Base-by-base conservation (phyloP, 768 basidiomycete genomes). In the Cystobasidium tubakii region DNA sequence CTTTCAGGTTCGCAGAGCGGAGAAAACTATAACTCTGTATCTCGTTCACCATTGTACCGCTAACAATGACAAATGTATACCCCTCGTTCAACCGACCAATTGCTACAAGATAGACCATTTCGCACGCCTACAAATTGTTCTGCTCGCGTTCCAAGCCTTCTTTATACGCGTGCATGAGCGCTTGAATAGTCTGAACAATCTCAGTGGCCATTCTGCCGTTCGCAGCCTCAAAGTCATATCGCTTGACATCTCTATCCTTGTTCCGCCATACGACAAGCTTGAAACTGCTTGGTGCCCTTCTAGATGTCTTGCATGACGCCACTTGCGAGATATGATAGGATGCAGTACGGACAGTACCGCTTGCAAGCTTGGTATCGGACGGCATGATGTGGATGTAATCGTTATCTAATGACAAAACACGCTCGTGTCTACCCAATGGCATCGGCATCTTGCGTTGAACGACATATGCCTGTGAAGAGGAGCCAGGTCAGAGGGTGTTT, bases 221-320 rank as follows among this genome's bases (percentile, higher is more conserved):
- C 81, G 95, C 94, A 0, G 93, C 95, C 82, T 99, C 96, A 80
- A 96, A 97, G 78, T 98, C 95, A 80, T 97, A 98, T 44, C 92
- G 85, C 84, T 98, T 99, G 77, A 88, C 89, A 50, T 87, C 85
- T 53, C 77, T 75, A 53, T 53, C 85, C 85, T 43, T 86, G 85
- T 75, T 90, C 84, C 81, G 74, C 79, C 87, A 88, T 15, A 98
- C 86, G 36, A 95, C 86, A 23, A 98, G 85, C 84, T 94, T 95
- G 86, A 99, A 94, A n/a, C 76, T 85, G 0, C 89, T 85, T 33
- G 89, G 88, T 15, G 86, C 86, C 81, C 93, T 92, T 57, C 87
- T 85, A 0, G 88, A 88, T 79, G 95, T 89, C 75, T 90, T 90
- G 79, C 90, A 91, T 60, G 88, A 86, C 36, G 87, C 86, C 53